phyloP scores from a whole-genome alignment of 2,329 filamentous ascomycete genomes.

The Aspergillus sp. region DNA sequence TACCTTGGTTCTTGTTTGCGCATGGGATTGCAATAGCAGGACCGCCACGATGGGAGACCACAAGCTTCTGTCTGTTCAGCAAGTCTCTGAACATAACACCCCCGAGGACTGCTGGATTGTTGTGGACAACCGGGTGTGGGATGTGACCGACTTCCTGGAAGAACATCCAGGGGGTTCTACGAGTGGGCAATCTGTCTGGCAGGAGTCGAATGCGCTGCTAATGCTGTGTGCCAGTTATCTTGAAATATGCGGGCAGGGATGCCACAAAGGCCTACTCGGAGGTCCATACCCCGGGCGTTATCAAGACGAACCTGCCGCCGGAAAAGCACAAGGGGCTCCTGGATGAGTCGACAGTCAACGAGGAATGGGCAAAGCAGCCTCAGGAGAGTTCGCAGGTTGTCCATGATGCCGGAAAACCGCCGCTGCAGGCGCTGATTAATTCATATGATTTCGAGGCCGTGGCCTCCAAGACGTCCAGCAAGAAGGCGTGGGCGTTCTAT shows the following conservation, averaged over 20 bases:
- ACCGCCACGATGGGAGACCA: slow-evolving; percentile 16
- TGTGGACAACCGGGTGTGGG: slow-evolving; percentile 58
- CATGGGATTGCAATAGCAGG: slow-evolving; percentile 3
- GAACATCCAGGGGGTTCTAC: slow-evolving; percentile 53
- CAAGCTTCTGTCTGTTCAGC: slow-evolving; percentile 31
- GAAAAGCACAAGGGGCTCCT: slow-evolving; percentile 44
- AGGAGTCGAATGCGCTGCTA: too few relatives aligned
- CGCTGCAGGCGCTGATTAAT: slow-evolving; percentile 48
- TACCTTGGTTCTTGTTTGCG: neutral
- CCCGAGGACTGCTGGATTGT: slow-evolving; percentile 55
- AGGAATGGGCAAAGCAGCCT: slow-evolving; percentile 39
- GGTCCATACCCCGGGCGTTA: slow-evolving; percentile 39
- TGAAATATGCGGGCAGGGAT: slow-evolving; percentile 38
- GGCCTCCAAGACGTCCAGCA: slow-evolving; percentile 45
- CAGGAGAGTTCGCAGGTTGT: slow-evolving; percentile 21
- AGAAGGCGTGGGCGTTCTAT: slow-evolving; percentile 62
- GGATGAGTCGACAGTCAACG: slow-evolving; percentile 39
- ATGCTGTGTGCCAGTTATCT: slow-evolving; percentile 29
- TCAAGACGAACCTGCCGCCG: slow-evolving; percentile 33
- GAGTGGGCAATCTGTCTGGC: slow-evolving; percentile 29
- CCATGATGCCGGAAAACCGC: slow-evolving; percentile 36
- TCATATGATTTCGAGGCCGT: slow-evolving; percentile 52
- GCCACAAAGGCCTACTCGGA: slow-evolving; percentile 38
- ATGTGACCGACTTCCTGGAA: slow-evolving; percentile 57
- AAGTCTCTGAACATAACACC: slow-evolving; percentile 43